These are phyloP conservation scores for Inga oerstediana DNA, from an alignment of 306 rosid genomes.

Conservation along the genomic window DNA sequence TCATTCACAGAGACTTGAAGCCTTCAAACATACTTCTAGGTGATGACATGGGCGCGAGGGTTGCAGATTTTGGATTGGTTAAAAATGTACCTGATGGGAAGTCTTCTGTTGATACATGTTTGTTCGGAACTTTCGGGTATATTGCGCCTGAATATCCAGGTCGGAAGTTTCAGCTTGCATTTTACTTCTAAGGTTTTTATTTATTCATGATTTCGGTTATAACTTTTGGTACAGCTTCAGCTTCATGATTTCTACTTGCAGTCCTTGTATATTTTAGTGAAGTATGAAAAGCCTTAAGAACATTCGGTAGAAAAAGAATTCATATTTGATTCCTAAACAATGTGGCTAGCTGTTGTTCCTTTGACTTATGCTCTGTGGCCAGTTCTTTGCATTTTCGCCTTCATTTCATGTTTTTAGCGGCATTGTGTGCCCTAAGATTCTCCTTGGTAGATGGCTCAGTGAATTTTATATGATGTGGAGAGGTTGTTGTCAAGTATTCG, in stretches of 20 bases:
- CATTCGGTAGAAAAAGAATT: constrained; percentile 20
- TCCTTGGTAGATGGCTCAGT: background rate
- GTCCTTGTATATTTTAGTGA: constrained; percentile 8
- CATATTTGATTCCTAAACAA: constrained; percentile 6
- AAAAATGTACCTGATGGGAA: constrained; percentile 86
- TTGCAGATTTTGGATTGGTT: constrained; percentile 89
- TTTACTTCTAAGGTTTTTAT: background rate
- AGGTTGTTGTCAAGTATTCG: background rate
- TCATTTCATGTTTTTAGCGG: constrained; percentile 1
- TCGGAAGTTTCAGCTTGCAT: constrained; percentile 24
- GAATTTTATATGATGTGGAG: background rate
- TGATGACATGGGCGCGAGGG: constrained; percentile 89
- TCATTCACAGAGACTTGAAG: constrained; percentile 82
- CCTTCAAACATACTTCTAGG: constrained; percentile 86
- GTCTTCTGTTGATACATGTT: constrained; percentile 75
- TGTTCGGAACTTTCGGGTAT: constrained; percentile 90
- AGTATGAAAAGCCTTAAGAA: background rate
- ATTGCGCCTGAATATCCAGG: constrained; percentile 94
- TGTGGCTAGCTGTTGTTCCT: background rate
- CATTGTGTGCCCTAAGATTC: background rate
- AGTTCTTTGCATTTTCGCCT: constrained; percentile 11
- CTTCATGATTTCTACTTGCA: constrained; percentile 19
- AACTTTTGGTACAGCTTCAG: constrained; percentile 7
- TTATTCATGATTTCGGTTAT: background rate
- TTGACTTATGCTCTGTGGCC: background rate